Evolutionary conservation across 768 basidiomycete genomes (phyloP), one percentile per base, ranked within the genome.

Genomic region (Cantharellus anzutake): DNA sequence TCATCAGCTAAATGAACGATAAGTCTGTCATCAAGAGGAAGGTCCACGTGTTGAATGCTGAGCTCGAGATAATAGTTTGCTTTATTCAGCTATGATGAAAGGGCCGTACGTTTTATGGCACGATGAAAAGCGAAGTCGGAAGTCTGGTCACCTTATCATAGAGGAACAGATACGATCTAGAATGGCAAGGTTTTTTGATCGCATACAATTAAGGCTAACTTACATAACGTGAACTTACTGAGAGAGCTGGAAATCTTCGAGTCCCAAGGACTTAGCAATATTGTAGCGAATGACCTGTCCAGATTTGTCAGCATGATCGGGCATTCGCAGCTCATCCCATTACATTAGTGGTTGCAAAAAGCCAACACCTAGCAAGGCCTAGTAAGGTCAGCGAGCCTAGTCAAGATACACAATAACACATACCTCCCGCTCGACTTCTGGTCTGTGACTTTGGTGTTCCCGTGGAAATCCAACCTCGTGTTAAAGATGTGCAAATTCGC

Each of bases 51-150:
- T 70, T 94, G 76, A 64, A 97, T 86, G 55, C 84, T 79, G 44
- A 84, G 76, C 71, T 96, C 93, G 16, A 96, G 82, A 70, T 85
- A 94, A 72, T 87, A 92, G 72, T 93, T 92, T 53, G 82, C 73
- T 72, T 76, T 96, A 76, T 93, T 90, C 56, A 97, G 79, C 71
- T 93, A 55, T 55, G 38, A 14, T 7, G 38, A 14, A 55, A 37
- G 7, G 38, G 52, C 7, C 7, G 52, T 55, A 7, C 14, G 52
- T 37, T 11, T 7, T 37, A 11, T 11, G 52, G 35, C 29, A 11
- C 1, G 44, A 48, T 48, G 44, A 11, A 11, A 48, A 11, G 44
- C 29, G 11, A 29, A 11, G 52, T 11, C 11, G 7, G 7, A 7
- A 55, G 52, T 11, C 14, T 11, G 35, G 11, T 11, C 35, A 55